Base-by-base conservation (phyloP, 1,139 yeast species). In the Candida smagusa region DNA sequence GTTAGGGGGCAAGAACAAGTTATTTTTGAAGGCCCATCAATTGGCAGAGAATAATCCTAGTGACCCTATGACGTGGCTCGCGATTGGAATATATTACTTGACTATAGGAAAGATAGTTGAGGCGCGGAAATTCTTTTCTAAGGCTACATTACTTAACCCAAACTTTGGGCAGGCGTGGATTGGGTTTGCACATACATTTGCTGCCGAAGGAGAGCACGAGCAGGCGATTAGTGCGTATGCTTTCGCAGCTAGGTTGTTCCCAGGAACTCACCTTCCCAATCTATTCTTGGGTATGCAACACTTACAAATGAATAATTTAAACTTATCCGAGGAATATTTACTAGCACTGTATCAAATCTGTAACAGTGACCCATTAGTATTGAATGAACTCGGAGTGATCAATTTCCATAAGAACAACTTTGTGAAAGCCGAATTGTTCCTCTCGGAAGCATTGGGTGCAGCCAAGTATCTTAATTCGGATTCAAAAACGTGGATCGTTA, bases 161-260 rank as follows among this genome's bases (percentile, higher is more conserved):
- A 86, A 84, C 48, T 89, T 87, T 64, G 95, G 95, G 0, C 94
- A 87, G 39, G 96, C 97, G 1, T 94, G 98, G 98, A 81, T 94
- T 34, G 98, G 97, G 1, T 94, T 94, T 67, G 97, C 97, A 1
- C 97, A 92, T 56, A 90, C 98, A 0, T 94, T 89, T 73, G 97
- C 97, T 0, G 84, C 87, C 2, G 98, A 94, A 58, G 96, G 97
- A 7, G 99, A 94, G 61, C 97, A 94, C 54, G 99, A 94, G 58
- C 98, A 94, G 59, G 98, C 98, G 1, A 84, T 92, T 13, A 84
- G 96, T 42, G 98, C 98, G 0, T 94, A 90, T 61, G 92, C 97
- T 1, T 90, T 95, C 26, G 97, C 97, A 0, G 90, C 96, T 0
- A 68, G 97, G 42, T 71, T 90, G 35, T 94, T 92, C 54, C 97